These are phyloP conservation scores for Cyphellophora europaea DNA, from an alignment of 2,329 filamentous ascomycete species.

Conservation along the genomic window DNA sequence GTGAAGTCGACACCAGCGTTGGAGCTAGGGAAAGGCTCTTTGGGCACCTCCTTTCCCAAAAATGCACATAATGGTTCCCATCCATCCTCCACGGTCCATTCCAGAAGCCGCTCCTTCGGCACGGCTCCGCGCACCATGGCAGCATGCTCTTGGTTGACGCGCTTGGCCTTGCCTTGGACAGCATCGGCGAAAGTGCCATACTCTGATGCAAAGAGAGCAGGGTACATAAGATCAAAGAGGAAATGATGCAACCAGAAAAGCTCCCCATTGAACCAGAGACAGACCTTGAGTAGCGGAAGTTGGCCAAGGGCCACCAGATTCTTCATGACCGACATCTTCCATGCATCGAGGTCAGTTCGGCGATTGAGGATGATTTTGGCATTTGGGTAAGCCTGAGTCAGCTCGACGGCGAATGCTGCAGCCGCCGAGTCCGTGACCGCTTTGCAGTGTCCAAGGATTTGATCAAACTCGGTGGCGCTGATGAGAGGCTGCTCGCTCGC, in stretches of 20 bases:
- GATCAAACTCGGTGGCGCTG: slow-evolving; percentile 2
- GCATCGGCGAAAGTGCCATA: slow-evolving; percentile 1
- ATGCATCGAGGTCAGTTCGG: slow-evolving; percentile 1
- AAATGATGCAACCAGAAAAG: not conserved
- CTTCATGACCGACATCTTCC: slow-evolving; percentile 1
- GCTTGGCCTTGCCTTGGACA: slow-evolving; percentile 2
- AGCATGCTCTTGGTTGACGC: slow-evolving; percentile 13
- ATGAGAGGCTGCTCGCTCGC: not conserved
- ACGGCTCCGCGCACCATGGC: not conserved
- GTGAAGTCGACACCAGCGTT: not conserved
- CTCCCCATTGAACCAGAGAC: not conserved
- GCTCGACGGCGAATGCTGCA: slow-evolving; percentile 3
- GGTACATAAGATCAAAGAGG: not conserved
- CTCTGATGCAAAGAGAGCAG: not conserved
- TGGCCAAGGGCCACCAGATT: not conserved
- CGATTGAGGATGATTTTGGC: slow-evolving; percentile 5
- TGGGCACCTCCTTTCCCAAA: slow-evolving; percentile 29
- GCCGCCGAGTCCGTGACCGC: slow-evolving; percentile 4
- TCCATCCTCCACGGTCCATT: slow-evolving; percentile 29
- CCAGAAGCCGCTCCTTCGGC: slow-evolving; percentile 11
- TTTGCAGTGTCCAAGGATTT: slow-evolving; percentile 4
- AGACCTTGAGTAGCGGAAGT: not conserved
- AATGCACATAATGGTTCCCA: slow-evolving; percentile 39
- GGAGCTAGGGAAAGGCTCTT: slow-evolving; percentile 26
- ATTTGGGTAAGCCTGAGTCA: slow-evolving; percentile 7